Percentiles rank a stretch among this genome's conserved stretches.
Conservation (phyloP, 2,329 filamentous ascomycete genomes). For the Xylariaceae sp. region DNA sequence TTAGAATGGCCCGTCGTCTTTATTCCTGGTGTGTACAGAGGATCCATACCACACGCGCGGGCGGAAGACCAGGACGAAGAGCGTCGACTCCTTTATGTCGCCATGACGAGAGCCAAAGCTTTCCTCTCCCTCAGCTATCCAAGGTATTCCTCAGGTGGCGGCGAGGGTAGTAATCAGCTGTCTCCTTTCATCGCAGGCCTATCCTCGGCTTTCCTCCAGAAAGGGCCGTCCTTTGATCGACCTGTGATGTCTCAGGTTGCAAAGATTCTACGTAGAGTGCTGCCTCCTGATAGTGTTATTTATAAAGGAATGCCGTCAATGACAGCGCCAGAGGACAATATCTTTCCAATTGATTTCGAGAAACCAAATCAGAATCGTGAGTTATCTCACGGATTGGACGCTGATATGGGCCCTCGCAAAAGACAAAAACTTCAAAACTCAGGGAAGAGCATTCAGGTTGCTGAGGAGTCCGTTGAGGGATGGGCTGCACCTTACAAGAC, state of each 20-base stretch:
- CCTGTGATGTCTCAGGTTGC: slow-evolving; percentile 64
- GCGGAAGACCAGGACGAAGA: slow-evolving; percentile 87
- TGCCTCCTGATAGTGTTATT: slow-evolving; percentile 56
- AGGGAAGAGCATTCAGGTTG: slow-evolving; percentile 38
- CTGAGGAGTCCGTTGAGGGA: slow-evolving; percentile 31
- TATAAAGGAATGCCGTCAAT: slow-evolving; percentile 51
- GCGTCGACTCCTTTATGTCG: slow-evolving; percentile 84
- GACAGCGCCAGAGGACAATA: slow-evolving; percentile 62
- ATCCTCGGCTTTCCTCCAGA: slow-evolving; percentile 39
- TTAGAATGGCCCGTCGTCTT: slow-evolving; percentile 97
- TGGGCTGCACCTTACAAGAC: slow-evolving; percentile 47
- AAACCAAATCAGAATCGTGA: slow-evolving; percentile 34
- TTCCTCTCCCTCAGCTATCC: slow-evolving; percentile 85
- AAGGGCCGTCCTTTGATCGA: slow-evolving; percentile 68
- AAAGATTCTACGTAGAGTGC: slow-evolving; percentile 64
- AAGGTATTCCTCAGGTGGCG: slow-evolving; percentile 57
- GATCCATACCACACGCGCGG: slow-evolving; percentile 84
- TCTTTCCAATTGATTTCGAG: slow-evolving; percentile 64
- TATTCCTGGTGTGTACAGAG: slow-evolving; percentile 83
- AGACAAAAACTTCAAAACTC: slow-evolving; percentile 30
- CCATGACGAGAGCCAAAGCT: slow-evolving; percentile 90
- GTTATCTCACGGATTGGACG: slow-evolving; percentile 20
- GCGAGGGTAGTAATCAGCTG: slow-evolving; percentile 54
- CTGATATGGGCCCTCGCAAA: slow-evolving; percentile 23
- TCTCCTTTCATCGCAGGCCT: slow-evolving; percentile 67